These are phyloP conservation scores for Albugo candida DNA, from an alignment of 352 stramenopile genomes.

Conservation along the genomic window DNA sequence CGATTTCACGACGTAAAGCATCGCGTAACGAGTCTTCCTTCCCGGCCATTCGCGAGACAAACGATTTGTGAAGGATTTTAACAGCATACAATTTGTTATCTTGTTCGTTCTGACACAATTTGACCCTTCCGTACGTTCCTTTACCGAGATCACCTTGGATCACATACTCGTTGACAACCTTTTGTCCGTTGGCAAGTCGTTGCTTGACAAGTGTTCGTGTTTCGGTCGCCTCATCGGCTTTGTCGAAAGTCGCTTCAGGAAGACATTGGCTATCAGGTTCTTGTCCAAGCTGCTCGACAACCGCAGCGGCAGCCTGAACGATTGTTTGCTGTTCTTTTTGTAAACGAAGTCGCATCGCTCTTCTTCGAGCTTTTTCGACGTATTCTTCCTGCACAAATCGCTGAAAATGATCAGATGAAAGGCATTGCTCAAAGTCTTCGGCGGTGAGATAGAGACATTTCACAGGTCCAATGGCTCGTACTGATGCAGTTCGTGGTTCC, in stretches of 20 bases:
- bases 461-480: constrained; percentile 53
- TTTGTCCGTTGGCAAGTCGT: constrained; percentile 62
- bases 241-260: constrained; percentile 25
- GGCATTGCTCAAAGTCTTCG: constrained; percentile 74
- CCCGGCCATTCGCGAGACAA: constrained; percentile 72
- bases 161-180: constrained; percentile 88
- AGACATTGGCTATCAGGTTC: constrained; percentile 6
- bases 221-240: constrained; percentile 33
- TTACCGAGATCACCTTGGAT: constrained; percentile 82
- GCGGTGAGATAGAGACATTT: constrained; percentile 77
- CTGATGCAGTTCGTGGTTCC: constrained; percentile 63
- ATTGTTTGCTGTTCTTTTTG: constrained; percentile 25
- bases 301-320: constrained; percentile 2
- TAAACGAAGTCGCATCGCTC: constrained; percentile 55
- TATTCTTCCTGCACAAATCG: constrained; percentile 73
- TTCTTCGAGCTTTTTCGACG: constrained; percentile 65
- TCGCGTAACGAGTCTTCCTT: constrained; percentile 75
- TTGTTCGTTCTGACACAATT: constrained; percentile 61
- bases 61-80: constrained; percentile 83
- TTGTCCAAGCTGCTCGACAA: neutral
- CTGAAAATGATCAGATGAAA: constrained; percentile 68
- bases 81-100: constrained; percentile 69
- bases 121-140: constrained; percentile 78
- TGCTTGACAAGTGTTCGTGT: constrained; percentile 70
- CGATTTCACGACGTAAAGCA: constrained; percentile 77